Evolutionary conservation across 164 flowering plant species (phyloP), one percentile per base, ranked within the genome.

Genomic region (Akebia trifoliata): DNA sequence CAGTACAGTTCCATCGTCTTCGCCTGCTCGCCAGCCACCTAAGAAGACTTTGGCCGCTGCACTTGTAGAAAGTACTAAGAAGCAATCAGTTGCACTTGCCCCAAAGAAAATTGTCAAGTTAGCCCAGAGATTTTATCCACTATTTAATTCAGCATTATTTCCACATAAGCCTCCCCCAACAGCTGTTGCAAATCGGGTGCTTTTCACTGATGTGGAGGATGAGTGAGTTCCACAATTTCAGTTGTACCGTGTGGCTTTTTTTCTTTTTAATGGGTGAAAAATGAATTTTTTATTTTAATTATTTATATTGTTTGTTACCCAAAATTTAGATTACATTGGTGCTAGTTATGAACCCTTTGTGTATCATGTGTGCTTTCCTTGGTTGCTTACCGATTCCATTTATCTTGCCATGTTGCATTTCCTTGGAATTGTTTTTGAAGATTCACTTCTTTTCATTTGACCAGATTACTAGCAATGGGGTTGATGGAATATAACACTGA

Each of bases 121-220:
- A 60, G 81, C 85, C 1, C 74, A 72, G 68, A 78, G 76, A 59
- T 94, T 94, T 64, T 69, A 75, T 58, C 78, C 84, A 11, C 59
- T 90, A 36, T 94, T 94, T 60, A 94, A 94, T 76, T 74, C 87
- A n/a, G 82, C 87, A 52, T 67, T 94, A 48, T 94, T 78, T 74
- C 99, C 99, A 3, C 90, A 85, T 61, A 87, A 84, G 79, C 99
- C 97, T 70, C 97, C 99, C 17, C 82, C 86, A 29, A 63, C 64
- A 15, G 32, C 85, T 64, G 75, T 82, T 50, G 85, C 76, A 32
- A 90, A 76, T 64, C 77, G 97, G 66, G 78, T 88, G 64, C 97
- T 94, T 69, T 94, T 94, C 72, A 94, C 97, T 65, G 96, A 84
- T 63, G 60, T 87, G 20, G 99, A 94, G 71, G 99, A 94, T 70